A percentile compares a stretch with the other conserved stretches of the same genome.
phyloP scores from a whole-genome alignment of 2,329 filamentous ascomycete species.

The Pyricularia pennisetigena region DNA sequence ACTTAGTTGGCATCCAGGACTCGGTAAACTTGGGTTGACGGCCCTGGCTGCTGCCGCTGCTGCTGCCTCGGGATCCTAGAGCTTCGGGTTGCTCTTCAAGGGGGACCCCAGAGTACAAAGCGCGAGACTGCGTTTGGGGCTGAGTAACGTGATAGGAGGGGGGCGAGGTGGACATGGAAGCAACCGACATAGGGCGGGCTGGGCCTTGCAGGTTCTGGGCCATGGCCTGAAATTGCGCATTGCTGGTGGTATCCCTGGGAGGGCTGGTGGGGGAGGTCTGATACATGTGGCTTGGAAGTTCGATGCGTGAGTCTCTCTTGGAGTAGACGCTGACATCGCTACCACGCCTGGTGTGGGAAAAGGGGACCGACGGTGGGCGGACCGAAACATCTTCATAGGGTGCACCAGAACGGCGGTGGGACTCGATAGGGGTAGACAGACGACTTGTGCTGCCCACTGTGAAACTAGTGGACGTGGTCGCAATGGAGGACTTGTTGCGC shows the following conservation, averaged over 20 bases:
- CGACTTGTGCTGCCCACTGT: conserved; percentile 31
- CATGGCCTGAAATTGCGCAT: conserved; percentile 11
- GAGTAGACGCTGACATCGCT: conserved; percentile 40
- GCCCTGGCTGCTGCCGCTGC: conserved; percentile 13
- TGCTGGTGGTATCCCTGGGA: conserved; percentile 30
- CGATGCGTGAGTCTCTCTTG: conserved; percentile 41
- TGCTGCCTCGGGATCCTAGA: conserved; percentile 11
- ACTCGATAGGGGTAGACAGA: conserved; percentile 34
- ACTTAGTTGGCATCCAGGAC: conserved; percentile 44
- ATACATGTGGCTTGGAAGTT: conserved; percentile 47
- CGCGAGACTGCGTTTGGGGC: conserved; percentile 17
- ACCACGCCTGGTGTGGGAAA: conserved; percentile 64
- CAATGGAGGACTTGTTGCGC: conserved; percentile 55
- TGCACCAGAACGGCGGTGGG: conserved; percentile 30
- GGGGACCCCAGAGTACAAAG: conserved; percentile 40
- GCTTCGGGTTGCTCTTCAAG: conserved; percentile 24
- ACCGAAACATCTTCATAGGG: conserved; percentile 31
- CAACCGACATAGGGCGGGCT: conserved; percentile 12
- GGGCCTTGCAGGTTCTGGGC: conserved; percentile 3
- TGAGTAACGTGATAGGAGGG: conserved; percentile 10
- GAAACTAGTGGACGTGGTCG: conserved; percentile 29
- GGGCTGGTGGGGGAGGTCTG: conserved; percentile 35
- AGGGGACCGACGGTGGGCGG: conserved; percentile 55
- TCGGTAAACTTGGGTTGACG: conserved; percentile 40
- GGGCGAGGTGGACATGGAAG: background rate